These are phyloP conservation scores for Boletus tomentosulus DNA, from an alignment of 768 basidiomycete genomes.

Conservation along the genomic window DNA sequence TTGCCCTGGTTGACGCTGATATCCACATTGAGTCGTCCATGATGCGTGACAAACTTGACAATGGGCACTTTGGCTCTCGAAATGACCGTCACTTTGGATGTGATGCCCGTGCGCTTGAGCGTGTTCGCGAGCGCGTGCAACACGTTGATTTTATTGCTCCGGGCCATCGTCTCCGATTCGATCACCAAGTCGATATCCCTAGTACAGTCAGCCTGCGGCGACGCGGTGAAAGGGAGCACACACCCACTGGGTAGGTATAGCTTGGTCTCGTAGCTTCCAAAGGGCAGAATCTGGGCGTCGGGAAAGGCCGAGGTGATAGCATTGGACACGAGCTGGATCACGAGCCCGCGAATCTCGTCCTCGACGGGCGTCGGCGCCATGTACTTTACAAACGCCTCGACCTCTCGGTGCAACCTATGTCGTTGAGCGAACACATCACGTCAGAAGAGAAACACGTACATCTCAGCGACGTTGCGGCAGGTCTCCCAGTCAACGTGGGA, in stretches of 20 bases:
- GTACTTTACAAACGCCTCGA: slow-evolving; percentile 79
- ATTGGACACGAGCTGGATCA: slow-evolving; percentile 64
- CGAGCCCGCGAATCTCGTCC: slow-evolving; percentile 75
- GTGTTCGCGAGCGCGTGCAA: slow-evolving; percentile 76
- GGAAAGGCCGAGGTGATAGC: slow-evolving; percentile 65
- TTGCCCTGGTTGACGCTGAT: slow-evolving; percentile 91
- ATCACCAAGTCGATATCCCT: slow-evolving; percentile 97
- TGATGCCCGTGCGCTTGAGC: slow-evolving; percentile 70
- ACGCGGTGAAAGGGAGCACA: slow-evolving; percentile 24
- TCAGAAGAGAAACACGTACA: slow-evolving; percentile 49
- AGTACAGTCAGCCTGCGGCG: slow-evolving; percentile 13
- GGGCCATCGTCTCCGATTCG: slow-evolving; percentile 70
- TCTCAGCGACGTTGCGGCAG: slow-evolving; percentile 76
- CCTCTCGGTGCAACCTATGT: slow-evolving; percentile 78
- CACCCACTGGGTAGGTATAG: slow-evolving; percentile 92
- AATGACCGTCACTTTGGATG: slow-evolving; percentile 80
- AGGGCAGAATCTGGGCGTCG: slow-evolving; percentile 79
- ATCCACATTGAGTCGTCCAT: slow-evolving; percentile 84
- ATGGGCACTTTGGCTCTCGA: slow-evolving; percentile 95
- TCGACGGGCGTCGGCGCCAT: slow-evolving; percentile 85
- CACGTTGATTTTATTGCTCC: slow-evolving; percentile 61
- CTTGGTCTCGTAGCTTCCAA: slow-evolving; percentile 92
- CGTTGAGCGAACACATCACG: neutral
- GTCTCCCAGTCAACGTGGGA: slow-evolving; percentile 63
- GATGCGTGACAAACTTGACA: slow-evolving; percentile 85